Evolutionary conservation across 1,139 yeast genomes (phyloP).

Genomic region (Protomyces arabidopsidicola): DNA sequence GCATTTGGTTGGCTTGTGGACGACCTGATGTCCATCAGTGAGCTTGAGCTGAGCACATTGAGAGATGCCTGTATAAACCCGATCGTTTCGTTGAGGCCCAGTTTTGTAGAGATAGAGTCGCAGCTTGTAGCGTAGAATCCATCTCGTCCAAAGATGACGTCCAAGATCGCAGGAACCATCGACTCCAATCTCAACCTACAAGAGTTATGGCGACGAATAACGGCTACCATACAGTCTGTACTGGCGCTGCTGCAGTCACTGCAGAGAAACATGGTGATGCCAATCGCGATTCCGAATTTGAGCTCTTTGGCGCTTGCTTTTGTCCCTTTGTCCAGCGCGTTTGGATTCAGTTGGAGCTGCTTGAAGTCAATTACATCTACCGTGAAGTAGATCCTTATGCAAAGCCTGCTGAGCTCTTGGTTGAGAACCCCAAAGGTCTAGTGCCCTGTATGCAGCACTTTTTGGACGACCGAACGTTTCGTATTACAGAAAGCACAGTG

Average conservation of each 20-base stretch:
- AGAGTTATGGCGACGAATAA: constrained; percentile 10
- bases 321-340: constrained; percentile 28
- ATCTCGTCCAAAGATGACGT: neutral
- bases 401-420: constrained; percentile 22
- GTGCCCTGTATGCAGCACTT: constrained; percentile 18
- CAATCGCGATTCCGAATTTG: neutral
- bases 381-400: constrained; percentile 25
- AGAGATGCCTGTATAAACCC: neutral
- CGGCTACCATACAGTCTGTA: constrained; percentile 17
- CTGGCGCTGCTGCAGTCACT: constrained; percentile 12
- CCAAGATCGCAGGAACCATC: neutral
- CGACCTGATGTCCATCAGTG: constrained; percentile 3
- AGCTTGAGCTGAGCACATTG: neutral
- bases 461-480: neutral
- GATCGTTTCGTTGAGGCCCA: neutral
- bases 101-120: neutral
- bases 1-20: constrained; percentile 16
- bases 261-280: constrained; percentile 3
- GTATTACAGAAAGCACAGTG: constrained; percentile 14
- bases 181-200: neutral
- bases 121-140: neutral
- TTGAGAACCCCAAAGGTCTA: constrained; percentile 23
- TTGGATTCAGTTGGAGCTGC: constrained; percentile 18
- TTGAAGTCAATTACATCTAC: constrained; percentile 11
- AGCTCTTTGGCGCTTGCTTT: constrained; percentile 25